Base-by-base conservation (phyloP, 208 protist genomes). In the Leishmania lainsoni region DNA sequence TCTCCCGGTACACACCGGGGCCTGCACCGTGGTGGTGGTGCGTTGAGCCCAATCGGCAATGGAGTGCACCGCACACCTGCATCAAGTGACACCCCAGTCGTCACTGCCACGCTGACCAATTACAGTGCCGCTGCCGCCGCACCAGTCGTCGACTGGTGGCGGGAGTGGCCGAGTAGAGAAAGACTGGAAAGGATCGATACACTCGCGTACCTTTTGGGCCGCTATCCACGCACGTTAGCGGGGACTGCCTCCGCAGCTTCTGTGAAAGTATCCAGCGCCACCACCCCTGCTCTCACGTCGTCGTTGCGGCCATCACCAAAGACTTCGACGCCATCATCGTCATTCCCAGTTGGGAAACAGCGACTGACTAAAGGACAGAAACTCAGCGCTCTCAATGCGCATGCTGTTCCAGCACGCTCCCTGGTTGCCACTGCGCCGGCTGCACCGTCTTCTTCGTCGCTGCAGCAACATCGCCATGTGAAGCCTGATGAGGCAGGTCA, bases 171-270 rank as follows among this genome's bases (percentile, higher is more conserved):
- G 0, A 74, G 81, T 3, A 51, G 59, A 17, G 81, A 84, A 68
- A 20, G 32, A 22, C 66, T 89, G 16, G 58, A 86, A 49, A 73
- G 79, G 1, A 86, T 91, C n/a, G 88, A 91, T 65, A 77, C 84
- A 10, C 83, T 91, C 66, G 85, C 80, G 32, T 89, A 85, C 79
- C 58, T 84, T 0, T 79, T 91, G 12, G 88, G 88, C 5, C 82
- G 79, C 29, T 91, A 91, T 63, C 85, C 81, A 22, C 70, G 32
- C 8, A 3, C n/a, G 20, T 12, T 10, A 0, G 72, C 48, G 26
- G 8, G 9, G 32, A 22, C 3, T n/a, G 17, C 32, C 32, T 20
- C 72, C 29, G 26, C 32, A 16, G 72, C 51, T 20, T n/a, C 72
- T 45, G 3, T n/a, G 8, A 73, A 54, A 12, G 72, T 3, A 32